Evolutionary conservation across 73 alveolate genomes (phyloP), one percentile per base, ranked within the genome.

Genomic region (Uronychia setigera): DNA sequence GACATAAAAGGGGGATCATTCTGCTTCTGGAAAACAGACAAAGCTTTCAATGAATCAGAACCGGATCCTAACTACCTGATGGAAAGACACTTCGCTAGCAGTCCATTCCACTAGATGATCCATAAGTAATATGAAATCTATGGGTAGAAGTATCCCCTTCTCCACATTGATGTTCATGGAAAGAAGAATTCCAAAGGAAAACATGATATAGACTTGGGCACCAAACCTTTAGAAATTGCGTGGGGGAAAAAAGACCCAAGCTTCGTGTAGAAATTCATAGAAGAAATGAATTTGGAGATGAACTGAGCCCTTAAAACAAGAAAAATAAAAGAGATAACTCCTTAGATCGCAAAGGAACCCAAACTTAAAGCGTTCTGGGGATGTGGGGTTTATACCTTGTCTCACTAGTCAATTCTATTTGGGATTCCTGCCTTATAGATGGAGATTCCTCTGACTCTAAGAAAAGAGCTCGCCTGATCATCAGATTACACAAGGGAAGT

Each of bases 351-450:
- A 46, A 46, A 46, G 19, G 67, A 46, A 19, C 67, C 67, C 67
- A 46, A 46, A 46, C 67, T 46, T 19, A 46, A 46, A 46, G 67
- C n/a, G 67, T 46, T 46, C 67, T 46, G 67, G 67, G 67, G 67
- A 46, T 46, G 67, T 19, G 67, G 67, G 19, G 67, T 46, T 5
- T 46, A 46, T 19, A 46, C 67, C 5, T 46, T 46, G 19, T 46
- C 67, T 46, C 67, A 46, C 19, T 19, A 46, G 67, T 46, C 67
- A 5, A 19, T 46, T 5, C 67, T 46, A 19, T 19, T 11, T 46
- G 67, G 67, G 67, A 46, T 46, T 46, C 67, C 67, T 11, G 67
- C 67, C 19, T 46, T 46, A 5, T 19, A 46, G 67, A 46, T 46
- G 67, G 67, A 46, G 19, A 46, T 46, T 19, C 67, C 67, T 46